Evolutionary conservation across 345 rosid genomes (phyloP), one percentile per base, ranked within the genome.

Genomic region (Euphorbia peplus): DNA sequence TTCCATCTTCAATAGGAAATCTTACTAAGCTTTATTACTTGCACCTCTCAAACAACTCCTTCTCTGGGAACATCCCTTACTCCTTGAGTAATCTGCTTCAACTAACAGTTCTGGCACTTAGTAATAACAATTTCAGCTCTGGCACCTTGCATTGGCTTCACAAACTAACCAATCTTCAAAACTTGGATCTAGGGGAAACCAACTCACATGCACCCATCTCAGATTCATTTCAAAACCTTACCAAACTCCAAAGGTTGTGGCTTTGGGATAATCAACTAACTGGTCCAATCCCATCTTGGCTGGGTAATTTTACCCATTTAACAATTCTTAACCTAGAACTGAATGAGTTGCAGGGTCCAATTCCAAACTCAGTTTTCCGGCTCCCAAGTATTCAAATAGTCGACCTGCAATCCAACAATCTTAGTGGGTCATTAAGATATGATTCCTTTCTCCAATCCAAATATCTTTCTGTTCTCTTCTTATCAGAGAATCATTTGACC

Each of bases 351-450:
- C 24, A 30, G 0, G 83, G 83, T 37, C 55, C 62, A 9, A 15
- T 80, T 54, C 76, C 79, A 4, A 0, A 64, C 12, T 48, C 70
- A 8, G 63, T 80, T 25, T 70, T 35, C 52, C 8, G 26, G 24
- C 57, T 73, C 1, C 3, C 21, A 14, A 61, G 53, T 48, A 74
- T 80, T 15, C 1, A 8, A 7, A 0, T 0, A 21, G 42, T 77
- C 0, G 0, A 10, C 5, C 68, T 74, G 0, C 4, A 12, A 0
- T 12, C 16, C 3, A 80, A 73, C 46, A 8, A 63, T 8, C 46
- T 80, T 1, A 77, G 26, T 60, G 78, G 79, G 16, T 46, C 48
- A 6, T 24, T 77, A 30, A 15, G 9, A 2, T 42, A 67, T 8
- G 70, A 71, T 8, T 50, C 59, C 51, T 60, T 77, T 19, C 41